Evolutionary conservation across 805 yeast species (phyloP).

Genomic region (Candida wancherniae): DNA sequence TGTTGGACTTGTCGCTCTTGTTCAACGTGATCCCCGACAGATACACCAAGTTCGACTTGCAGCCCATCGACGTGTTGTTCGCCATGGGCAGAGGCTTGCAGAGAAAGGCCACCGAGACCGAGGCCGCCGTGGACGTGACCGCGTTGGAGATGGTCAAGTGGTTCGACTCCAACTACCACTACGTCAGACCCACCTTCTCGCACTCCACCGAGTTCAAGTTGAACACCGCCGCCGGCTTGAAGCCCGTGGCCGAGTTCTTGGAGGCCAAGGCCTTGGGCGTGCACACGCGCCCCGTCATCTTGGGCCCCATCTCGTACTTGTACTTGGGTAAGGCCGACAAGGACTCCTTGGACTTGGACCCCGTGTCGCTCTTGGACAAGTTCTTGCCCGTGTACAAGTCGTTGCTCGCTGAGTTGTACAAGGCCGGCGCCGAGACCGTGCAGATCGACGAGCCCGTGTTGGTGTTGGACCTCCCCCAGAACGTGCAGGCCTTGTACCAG

Average conservation of each 20-base stretch:
- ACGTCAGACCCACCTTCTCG: conserved; percentile 98
- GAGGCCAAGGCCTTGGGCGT: conserved; percentile 97
- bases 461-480: conserved; percentile 86
- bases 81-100: conserved; percentile 99
- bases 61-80: conserved; percentile 86
- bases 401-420: conserved; percentile 79
- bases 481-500: conserved; percentile 81
- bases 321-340: conserved; percentile 97
- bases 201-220: conserved; percentile 93
- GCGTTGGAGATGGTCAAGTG: conserved; percentile 99
- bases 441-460: conserved; percentile 98
- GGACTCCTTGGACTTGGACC: conserved; percentile 92
- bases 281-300: conserved; percentile 94
- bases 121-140: conserved; percentile 93
- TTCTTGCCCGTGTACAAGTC: conserved; percentile 90
- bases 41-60: conserved; percentile 86
- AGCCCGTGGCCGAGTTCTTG: conserved; percentile 95
- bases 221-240: conserved; percentile 64
- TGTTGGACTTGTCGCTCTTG: conserved; percentile 83
- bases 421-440: conserved; percentile 91
- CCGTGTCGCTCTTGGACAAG: conserved; percentile 84
- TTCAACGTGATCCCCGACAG: conserved; percentile 97
- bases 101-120: conserved; percentile 84
- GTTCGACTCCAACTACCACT: conserved; percentile 99
- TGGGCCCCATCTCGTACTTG: conserved; percentile 96